phyloP scores from a whole-genome alignment of 345 rosid species.

The Lenwebbia sp. region DNA sequence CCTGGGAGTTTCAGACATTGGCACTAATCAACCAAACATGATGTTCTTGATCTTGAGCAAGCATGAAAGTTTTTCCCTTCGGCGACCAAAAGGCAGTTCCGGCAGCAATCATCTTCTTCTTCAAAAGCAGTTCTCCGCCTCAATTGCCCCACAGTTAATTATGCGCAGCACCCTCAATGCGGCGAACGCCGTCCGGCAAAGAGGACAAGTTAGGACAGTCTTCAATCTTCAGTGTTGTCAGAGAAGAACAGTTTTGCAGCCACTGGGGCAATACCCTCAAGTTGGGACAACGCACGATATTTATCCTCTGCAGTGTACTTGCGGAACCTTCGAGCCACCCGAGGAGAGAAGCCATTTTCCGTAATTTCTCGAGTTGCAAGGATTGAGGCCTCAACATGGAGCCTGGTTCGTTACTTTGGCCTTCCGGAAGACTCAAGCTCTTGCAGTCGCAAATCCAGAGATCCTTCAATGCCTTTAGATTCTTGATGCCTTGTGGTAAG shows the following conservation, averaged over 20 bases:
- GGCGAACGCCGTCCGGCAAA: background rate
- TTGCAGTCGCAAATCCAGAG: background rate
- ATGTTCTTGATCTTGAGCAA: too few relatives aligned
- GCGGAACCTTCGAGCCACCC: conserved; percentile 8
- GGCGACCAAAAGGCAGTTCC: too few relatives aligned
- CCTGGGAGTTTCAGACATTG: too few relatives aligned
- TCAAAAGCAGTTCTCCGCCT: too few relatives aligned
- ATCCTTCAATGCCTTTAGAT: background rate
- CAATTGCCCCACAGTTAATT: background rate
- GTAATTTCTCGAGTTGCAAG: background rate
- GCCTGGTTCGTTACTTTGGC: background rate
- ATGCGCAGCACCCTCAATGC: background rate
- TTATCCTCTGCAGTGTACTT: background rate
- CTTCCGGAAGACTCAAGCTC: background rate
- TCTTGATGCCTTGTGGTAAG: background rate
- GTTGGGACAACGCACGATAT: background rate
- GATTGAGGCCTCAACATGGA: background rate
- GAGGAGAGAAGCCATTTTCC: background rate
- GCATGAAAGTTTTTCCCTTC: too few relatives aligned
- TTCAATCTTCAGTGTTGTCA: background rate
- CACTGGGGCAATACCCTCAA: conserved; percentile 1
- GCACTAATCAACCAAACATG: too few relatives aligned
- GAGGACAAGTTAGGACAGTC: background rate
- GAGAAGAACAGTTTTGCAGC: background rate
- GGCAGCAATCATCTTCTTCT: too few relatives aligned